phyloP scores from a whole-genome alignment of 768 basidiomycete genomes.

The Kwoniella sp. region DNA sequence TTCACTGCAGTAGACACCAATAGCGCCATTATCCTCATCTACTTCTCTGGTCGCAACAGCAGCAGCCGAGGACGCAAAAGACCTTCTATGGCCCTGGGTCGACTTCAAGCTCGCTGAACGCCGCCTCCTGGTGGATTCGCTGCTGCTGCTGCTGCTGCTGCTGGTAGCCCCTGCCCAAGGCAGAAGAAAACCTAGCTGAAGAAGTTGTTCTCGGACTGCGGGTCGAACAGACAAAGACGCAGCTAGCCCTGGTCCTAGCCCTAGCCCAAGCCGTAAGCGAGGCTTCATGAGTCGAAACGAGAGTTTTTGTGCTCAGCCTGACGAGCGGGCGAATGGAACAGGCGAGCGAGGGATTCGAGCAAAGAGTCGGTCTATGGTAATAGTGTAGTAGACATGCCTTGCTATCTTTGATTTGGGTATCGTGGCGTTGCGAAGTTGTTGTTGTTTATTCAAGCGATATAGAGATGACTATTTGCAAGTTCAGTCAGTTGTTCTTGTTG shows the following conservation, averaged over 20 bases:
- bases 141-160: too few relatives aligned
- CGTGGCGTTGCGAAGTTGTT: too few relatives aligned
- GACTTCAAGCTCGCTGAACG: too few relatives aligned
- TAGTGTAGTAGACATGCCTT: too few relatives aligned
- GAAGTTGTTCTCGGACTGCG: conserved; percentile 8
- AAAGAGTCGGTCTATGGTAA: too few relatives aligned
- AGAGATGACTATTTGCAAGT: too few relatives aligned
- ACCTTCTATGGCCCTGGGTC: not conserved
- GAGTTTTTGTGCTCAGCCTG: not conserved
- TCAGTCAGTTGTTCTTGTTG: not conserved
- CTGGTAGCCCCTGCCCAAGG: conserved; percentile 23
- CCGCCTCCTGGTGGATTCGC: too few relatives aligned
- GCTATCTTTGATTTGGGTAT: too few relatives aligned
- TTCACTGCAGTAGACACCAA: not conserved
- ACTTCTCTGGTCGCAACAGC: not conserved
- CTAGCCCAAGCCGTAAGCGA: conserved; percentile 18
- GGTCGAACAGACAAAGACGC: not conserved
- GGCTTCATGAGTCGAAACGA: conserved; percentile 9
- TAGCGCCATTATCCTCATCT: not conserved
- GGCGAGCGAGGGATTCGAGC: too few relatives aligned
- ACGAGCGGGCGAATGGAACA: too few relatives aligned
- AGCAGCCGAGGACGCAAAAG: not conserved
- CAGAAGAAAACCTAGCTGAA: conserved; percentile 14
- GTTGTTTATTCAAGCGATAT: too few relatives aligned
- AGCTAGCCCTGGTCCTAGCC: too few relatives aligned